These are phyloP conservation scores for Alternaria triticimaculans DNA, from an alignment of 2,329 filamentous ascomycete species.

Conservation along the genomic window DNA sequence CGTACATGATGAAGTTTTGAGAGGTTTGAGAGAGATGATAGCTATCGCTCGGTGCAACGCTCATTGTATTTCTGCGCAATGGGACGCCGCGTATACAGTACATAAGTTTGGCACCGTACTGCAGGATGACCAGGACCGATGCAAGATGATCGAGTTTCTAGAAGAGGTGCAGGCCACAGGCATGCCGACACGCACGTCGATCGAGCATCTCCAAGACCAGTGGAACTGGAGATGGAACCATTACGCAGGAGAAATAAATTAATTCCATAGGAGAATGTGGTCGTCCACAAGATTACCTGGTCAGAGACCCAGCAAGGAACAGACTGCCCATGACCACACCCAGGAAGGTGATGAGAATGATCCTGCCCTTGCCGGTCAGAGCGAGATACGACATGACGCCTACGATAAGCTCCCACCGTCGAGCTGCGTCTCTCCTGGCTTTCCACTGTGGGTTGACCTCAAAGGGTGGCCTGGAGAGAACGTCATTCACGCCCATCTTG, in stretches of 20 bases:
- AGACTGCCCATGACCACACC: slow-evolving; percentile 36
- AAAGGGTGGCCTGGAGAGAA: slow-evolving; percentile 61
- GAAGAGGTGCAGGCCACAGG: slow-evolving; percentile 23
- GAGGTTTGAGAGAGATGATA: slow-evolving; percentile 21
- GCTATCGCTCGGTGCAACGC: slow-evolving; percentile 24
- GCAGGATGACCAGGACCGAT: slow-evolving; percentile 12
- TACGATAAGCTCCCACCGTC: slow-evolving; percentile 65
- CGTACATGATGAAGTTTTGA: slow-evolving; percentile 6
- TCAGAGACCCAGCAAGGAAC: slow-evolving; percentile 31
- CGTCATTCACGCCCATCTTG: slow-evolving; percentile 41
- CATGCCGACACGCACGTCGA: slow-evolving; percentile 19
- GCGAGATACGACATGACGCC: slow-evolving; percentile 64
- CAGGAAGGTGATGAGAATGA: slow-evolving; percentile 43
- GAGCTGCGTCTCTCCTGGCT: slow-evolving; percentile 59
- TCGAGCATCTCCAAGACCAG: slow-evolving; percentile 15
- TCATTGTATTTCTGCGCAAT: slow-evolving; percentile 12
- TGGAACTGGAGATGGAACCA: slow-evolving; percentile 16
- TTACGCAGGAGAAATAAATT: not conserved
- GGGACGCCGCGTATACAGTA: slow-evolving; percentile 19
- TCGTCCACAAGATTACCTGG: slow-evolving; percentile 13
- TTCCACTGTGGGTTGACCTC: slow-evolving; percentile 65
- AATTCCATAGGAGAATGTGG: not conserved
- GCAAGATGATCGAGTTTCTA: slow-evolving; percentile 25
- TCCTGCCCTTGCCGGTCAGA: slow-evolving; percentile 55
- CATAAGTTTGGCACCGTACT: slow-evolving; percentile 20